phyloP scores from a whole-genome alignment of 306 rosid genomes.

The Quercus bicolor region DNA sequence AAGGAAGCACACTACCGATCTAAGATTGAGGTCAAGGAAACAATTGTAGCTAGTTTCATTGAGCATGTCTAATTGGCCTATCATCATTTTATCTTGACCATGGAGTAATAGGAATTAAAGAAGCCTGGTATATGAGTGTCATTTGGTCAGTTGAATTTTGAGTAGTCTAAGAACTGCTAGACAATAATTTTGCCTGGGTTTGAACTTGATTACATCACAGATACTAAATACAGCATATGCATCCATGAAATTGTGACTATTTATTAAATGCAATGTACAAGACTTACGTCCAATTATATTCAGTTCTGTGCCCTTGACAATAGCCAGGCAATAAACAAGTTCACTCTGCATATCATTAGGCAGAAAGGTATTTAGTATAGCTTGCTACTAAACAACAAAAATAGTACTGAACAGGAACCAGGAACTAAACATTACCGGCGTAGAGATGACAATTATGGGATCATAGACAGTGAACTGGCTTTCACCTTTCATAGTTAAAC shows the following conservation, averaged over 20 bases:
- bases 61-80: not conserved
- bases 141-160: not conserved
- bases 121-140: not conserved
- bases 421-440: conserved; percentile 43
- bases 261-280: conserved; percentile 18
- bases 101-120: not conserved
- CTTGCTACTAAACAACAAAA: conserved; percentile 14
- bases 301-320: conserved; percentile 71
- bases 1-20: not conserved
- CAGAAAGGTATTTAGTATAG: conserved; percentile 21
- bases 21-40: not conserved
- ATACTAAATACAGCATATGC: not conserved
- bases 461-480: conserved; percentile 65
- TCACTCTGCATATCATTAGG: conserved; percentile 50
- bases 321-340: conserved; percentile 82
- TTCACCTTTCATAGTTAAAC: conserved; percentile 85
- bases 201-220: conserved; percentile 10
- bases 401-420: not conserved
- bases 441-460: conserved; percentile 76
- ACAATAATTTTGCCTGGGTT: not conserved
- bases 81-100: not conserved
- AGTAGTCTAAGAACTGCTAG: not conserved
- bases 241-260: conserved; percentile 4
- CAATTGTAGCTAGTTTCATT: not conserved
- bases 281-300: conserved; percentile 90